Conservation (phyloP, 192 early-diverging fungal genomes). For the Linnemannia exigua region DNA sequence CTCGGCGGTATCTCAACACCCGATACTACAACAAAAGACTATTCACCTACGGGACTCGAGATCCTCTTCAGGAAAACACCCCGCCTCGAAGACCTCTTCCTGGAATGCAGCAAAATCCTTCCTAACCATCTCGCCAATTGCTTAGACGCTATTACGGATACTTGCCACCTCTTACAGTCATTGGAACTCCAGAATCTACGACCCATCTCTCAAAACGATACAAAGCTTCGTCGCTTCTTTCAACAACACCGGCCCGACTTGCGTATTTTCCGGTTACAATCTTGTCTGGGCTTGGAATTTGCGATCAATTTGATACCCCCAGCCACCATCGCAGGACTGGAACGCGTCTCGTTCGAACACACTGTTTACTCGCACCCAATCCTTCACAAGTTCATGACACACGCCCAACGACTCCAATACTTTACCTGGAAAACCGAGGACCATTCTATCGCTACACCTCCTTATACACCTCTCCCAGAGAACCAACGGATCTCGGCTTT, state of each 20-base stretch:
- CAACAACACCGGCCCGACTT: not conserved
- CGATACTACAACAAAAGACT: not conserved
- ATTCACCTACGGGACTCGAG: not conserved
- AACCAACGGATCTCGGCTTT: not conserved
- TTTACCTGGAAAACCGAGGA: conserved; percentile 11
- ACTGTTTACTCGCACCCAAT: not conserved
- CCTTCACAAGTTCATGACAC: conserved; percentile 22
- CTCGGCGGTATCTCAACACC: not conserved
- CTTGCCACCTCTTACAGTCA: not conserved
- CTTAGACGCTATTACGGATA: conserved; percentile 26
- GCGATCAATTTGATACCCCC: conserved; percentile 9
- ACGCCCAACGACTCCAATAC: not conserved
- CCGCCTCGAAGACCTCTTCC: conserved; percentile 5
- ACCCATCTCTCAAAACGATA: not conserved
- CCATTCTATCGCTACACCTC: not conserved
- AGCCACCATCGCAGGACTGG: not conserved
- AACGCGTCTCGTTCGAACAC: conserved; percentile 5
- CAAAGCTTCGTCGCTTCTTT: conserved; percentile 27
- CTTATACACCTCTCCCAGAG: not conserved
- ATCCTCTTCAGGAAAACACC: conserved; percentile 22
- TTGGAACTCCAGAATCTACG: not conserved
- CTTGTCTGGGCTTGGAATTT: not conserved
- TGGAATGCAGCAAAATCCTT: not conserved
- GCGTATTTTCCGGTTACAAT: not conserved
- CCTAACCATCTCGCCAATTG: not conserved